phyloP scores from a whole-genome alignment of 768 basidiomycete genomes.

The Candolleomyces efflorescens region DNA sequence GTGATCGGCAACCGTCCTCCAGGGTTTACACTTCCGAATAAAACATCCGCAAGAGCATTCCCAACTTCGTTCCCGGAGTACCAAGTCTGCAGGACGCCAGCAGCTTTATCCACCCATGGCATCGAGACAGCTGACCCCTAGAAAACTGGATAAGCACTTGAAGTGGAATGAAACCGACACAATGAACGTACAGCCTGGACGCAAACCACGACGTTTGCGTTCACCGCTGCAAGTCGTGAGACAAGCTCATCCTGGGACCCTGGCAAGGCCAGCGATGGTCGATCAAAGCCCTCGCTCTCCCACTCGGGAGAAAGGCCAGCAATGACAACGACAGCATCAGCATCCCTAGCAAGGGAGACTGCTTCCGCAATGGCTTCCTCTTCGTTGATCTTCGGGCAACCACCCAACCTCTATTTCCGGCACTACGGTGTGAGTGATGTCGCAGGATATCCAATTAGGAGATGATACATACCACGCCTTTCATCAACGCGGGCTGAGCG shows the following conservation, averaged over 20 bases:
- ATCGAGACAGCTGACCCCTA: constrained; percentile 69
- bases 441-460: neutral
- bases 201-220: constrained; percentile 54
- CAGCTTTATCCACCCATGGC: constrained; percentile 63
- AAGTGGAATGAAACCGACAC: neutral
- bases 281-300: constrained; percentile 75
- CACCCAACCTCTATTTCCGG: constrained; percentile 54
- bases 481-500: constrained; percentile 66
- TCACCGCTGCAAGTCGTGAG: constrained; percentile 43
- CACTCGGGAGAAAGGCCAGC: constrained; percentile 65
- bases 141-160: neutral
- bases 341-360: constrained; percentile 45
- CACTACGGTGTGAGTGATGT: neutral
- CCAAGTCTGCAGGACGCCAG: constrained; percentile 58
- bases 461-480: constrained; percentile 49
- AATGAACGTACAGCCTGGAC: constrained; percentile 50
- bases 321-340: constrained; percentile 55
- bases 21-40: constrained; percentile 61
- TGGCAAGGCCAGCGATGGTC: constrained; percentile 57
- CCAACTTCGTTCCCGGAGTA: constrained; percentile 64
- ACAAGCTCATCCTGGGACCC: constrained; percentile 59
- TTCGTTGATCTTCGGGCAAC: constrained; percentile 55
- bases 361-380: constrained; percentile 55
- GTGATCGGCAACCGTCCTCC: constrained; percentile 56
- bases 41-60: constrained; percentile 61